phyloP scores from a whole-genome alignment of 352 stramenopile genomes.

The Globisporangium cylindrosporum region DNA sequence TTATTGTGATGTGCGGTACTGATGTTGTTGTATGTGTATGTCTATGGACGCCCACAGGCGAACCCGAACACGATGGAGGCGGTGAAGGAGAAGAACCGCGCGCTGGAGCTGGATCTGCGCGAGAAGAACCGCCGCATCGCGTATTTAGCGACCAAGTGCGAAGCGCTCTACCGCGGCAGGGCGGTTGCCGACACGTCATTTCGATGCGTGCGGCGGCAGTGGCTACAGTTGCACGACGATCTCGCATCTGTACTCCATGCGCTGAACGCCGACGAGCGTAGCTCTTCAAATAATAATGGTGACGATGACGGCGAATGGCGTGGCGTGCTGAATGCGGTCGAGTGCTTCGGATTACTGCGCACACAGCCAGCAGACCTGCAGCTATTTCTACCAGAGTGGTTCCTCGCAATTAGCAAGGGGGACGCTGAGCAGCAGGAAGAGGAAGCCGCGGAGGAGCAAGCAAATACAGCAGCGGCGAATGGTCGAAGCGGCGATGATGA shows the following conservation, averaged over 20 bases:
- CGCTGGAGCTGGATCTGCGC: conserved; percentile 66
- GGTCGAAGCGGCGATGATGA: conserved; percentile 13
- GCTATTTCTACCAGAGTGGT: conserved; percentile 69
- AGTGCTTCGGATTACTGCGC: conserved; percentile 43
- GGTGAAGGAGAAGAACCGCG: conserved; percentile 71
- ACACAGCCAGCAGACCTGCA: conserved; percentile 41
- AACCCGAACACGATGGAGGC: conserved; percentile 77
- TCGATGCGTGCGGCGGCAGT: conserved; percentile 56
- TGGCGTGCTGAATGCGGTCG: conserved; percentile 29
- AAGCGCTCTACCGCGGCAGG: conserved; percentile 57
- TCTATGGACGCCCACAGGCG: conserved; percentile 24
- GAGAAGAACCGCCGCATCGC: conserved; percentile 83
- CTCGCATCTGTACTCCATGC: conserved; percentile 27
- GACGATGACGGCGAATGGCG: conserved; percentile 31
- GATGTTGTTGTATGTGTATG: background rate
- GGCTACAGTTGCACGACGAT: conserved; percentile 68
- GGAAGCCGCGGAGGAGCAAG: conserved; percentile 11
- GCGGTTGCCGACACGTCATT: conserved; percentile 49
- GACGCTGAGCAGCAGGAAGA: conserved; percentile 34
- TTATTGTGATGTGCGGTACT: background rate
- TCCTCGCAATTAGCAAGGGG: conserved; percentile 46
- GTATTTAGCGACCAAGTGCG: conserved; percentile 65
- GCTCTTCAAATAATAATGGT: conserved; percentile 6
- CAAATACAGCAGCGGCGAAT: background rate
- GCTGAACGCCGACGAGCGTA: conserved; percentile 2